Evolutionary conservation across 208 protist species (phyloP), one percentile per base, ranked within the genome.

Genomic region (Wallacemonas sp.): DNA sequence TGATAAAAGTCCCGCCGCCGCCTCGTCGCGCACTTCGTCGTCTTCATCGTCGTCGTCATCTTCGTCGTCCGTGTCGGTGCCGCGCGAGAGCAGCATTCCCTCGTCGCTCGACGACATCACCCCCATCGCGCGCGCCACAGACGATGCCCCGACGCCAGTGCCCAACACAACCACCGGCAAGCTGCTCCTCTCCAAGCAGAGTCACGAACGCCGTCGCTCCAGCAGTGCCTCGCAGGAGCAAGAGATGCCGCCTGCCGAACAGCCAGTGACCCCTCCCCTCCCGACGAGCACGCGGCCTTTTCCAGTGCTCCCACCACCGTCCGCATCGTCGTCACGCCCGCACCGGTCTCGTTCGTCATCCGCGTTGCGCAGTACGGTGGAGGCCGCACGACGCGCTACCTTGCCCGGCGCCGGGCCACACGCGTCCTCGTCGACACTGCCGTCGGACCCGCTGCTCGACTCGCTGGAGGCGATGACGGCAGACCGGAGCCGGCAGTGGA

Each of bases 401-500:
- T 50, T 16, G 16, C 14, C 48, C 10, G 57, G 22, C 22, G 28
- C 32, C 16, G 20, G 10, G 11, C 57, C 4, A 41, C 11, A 11
- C 8, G 38, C 22, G 57, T 46, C 29, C 18, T 8, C 14, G 16
- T 18, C 29, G 8, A 20, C 38, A 7, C 16, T 3, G 11, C 3
- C 12, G 23, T 20, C 39, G 22, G 38, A 48, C 62, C 62, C 33
- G 22, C 22, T 54, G 32, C 42, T 54, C 12, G 14, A 28, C 46
- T 18, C 12, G 11, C 25, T 41, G n/a, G 46, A 44, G 28, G 25
- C 44, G 29, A 20, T 29, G 20, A 25, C 26, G 44, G 36, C 42
- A 5, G 46, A 38, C 2, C 57, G 70, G 25, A 45, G 42, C 8
- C 65, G 70, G 65, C 65, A 64, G 5, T 73, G 69, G 70, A 65